These are phyloP conservation scores for Russula olivacea DNA, from an alignment of 768 basidiomycete genomes.

Conservation along the genomic window DNA sequence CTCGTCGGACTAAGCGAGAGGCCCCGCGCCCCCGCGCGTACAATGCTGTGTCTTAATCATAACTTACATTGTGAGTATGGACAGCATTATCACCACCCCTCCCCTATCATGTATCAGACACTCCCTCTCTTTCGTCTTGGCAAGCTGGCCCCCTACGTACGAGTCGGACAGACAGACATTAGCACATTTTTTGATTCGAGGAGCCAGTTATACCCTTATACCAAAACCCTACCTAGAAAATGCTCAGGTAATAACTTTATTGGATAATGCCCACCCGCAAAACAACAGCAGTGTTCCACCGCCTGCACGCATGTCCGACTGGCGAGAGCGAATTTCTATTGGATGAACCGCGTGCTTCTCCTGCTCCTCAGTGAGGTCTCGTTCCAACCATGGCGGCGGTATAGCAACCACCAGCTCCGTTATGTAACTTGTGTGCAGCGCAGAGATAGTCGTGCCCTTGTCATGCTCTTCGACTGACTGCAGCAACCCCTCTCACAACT, in stretches of 20 bases:
- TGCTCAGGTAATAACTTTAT: slow-evolving; percentile 1
- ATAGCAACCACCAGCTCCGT: no score
- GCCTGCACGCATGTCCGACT: not conserved
- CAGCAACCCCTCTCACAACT: no score
- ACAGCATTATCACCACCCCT: slow-evolving; percentile 2
- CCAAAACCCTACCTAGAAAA: slow-evolving; percentile 10
- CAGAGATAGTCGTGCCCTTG: no score
- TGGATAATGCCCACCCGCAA: not conserved
- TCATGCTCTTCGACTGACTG: no score
- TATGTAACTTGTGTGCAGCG: no score
- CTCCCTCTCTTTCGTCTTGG: not conserved
- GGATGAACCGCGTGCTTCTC: not conserved
- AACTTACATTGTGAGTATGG: slow-evolving; percentile 14
- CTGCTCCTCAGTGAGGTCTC: no score
- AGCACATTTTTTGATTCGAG: slow-evolving; percentile 1
- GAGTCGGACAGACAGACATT: not conserved
- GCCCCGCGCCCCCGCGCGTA: not conserved
- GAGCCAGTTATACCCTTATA: slow-evolving; percentile 17
- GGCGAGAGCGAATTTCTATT: not conserved
- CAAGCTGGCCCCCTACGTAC: slow-evolving; percentile 4
- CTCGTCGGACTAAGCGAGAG: not conserved
- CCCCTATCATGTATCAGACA: slow-evolving; percentile 6
- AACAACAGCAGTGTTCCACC: not conserved
- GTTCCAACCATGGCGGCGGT: no score
- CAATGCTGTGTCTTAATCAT: slow-evolving; percentile 3